Percentiles rank a stretch among this genome's conserved stretches.
Evolutionary conservation across 768 basidiomycete species (phyloP).

Genomic region (Phylloporus arenicola): DNA sequence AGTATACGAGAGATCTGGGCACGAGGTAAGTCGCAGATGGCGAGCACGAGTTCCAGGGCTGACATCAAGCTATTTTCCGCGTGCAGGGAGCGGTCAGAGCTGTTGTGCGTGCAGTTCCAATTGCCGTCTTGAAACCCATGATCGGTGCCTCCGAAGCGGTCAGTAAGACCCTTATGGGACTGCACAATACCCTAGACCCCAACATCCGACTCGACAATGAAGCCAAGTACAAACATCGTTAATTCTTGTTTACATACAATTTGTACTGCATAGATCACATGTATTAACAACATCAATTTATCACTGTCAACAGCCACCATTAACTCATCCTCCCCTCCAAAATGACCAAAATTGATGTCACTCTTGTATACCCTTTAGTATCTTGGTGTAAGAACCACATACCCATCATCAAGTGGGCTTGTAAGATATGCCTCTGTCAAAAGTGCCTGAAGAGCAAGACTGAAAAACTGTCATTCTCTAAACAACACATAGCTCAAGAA

Average conservation of each 20-base stretch:
- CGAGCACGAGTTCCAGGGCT: neutral
- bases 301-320: neutral
- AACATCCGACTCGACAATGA: constrained; percentile 75
- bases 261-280: constrained; percentile 20
- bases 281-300: constrained; percentile 7
- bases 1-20: constrained; percentile 90
- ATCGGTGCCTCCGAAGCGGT: constrained; percentile 97
- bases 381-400: constrained; percentile 28
- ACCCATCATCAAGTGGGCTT: constrained; percentile 26
- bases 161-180: constrained; percentile 88
- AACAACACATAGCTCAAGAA: neutral
- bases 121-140: constrained; percentile 96
- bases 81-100: constrained; percentile 84
- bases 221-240: constrained; percentile 90
- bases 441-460: constrained; percentile 18
- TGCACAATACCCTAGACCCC: constrained; percentile 91
- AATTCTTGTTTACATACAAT: constrained; percentile 18
- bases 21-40: constrained; percentile 54
- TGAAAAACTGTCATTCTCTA: constrained; percentile 1
- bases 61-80: neutral
- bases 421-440: constrained; percentile 28
- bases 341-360: too few relatives aligned
- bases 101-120: constrained; percentile 94
- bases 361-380: constrained; percentile 6
- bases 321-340: too few relatives aligned